Percentiles rank a stretch among this genome's conserved stretches.
Conservation (phyloP, 73 alveolate species). For the Paramecium sexaurelia region DNA sequence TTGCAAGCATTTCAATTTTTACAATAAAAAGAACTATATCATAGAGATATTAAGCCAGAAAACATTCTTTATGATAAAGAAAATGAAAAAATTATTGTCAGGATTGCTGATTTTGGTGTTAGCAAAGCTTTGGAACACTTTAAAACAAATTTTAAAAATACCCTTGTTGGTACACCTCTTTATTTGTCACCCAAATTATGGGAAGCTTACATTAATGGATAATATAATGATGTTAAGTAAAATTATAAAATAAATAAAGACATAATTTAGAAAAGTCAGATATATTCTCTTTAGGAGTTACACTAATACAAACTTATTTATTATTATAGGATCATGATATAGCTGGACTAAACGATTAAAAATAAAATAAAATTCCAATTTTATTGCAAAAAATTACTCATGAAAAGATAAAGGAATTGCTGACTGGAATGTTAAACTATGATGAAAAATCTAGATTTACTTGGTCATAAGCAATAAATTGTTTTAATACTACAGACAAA, state of each 20-base stretch:
- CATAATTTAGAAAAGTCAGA: slow-evolving; percentile 64
- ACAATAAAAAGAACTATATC: slow-evolving; percentile 40
- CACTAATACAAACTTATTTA: background rate
- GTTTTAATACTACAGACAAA: background rate
- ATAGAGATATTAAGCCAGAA: slow-evolving; percentile 68
- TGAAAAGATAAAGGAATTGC: background rate
- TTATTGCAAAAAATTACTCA: background rate
- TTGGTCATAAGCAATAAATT: background rate
- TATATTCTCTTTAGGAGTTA: slow-evolving; percentile 60
- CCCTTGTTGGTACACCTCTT: slow-evolving; percentile 63
- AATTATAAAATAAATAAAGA: background rate
- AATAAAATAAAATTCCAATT: slow-evolving; percentile 8
- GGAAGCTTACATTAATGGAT: slow-evolving; percentile 59
- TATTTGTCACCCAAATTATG: slow-evolving; percentile 62
- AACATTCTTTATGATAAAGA: slow-evolving; percentile 49
- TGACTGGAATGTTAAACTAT: slow-evolving; percentile 47
- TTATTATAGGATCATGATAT: slow-evolving; percentile 44
- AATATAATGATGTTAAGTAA: slow-evolving; percentile 26
- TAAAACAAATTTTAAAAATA: slow-evolving; percentile 31
- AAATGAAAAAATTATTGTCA: slow-evolving; percentile 7
- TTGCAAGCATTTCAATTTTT: background rate
- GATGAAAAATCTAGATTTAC: slow-evolving; percentile 43
- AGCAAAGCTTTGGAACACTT: slow-evolving; percentile 16
- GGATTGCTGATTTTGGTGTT: slow-evolving; percentile 67
- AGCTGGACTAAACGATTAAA: slow-evolving; percentile 42